A percentile compares a stretch with the other conserved stretches of the same genome.
phyloP scores from a whole-genome alignment of 2,329 filamentous ascomycete genomes.

The Cladosporium cucumerinum region DNA sequence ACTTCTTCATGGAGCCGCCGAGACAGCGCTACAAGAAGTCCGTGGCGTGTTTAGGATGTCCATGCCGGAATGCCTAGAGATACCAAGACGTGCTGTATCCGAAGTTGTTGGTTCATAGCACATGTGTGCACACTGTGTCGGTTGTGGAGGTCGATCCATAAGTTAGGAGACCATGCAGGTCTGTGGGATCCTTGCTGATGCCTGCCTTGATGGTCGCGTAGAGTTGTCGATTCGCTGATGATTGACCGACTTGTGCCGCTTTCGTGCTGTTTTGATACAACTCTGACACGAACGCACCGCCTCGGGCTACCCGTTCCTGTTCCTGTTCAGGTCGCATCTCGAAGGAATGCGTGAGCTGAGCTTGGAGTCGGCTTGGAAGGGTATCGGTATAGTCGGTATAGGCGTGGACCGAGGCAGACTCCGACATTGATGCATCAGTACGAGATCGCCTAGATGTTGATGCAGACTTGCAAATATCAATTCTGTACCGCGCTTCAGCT shows the following conservation, averaged over 20 bases:
- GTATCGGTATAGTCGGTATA: not conserved
- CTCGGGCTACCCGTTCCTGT: not conserved
- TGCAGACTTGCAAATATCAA: not conserved
- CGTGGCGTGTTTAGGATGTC: conserved; percentile 12
- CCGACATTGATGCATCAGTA: not conserved
- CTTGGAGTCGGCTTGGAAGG: not conserved
- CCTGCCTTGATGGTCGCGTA: not conserved
- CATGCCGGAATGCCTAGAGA: not conserved
- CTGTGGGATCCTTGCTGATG: not conserved
- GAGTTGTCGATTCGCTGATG: not conserved
- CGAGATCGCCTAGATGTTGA: not conserved
- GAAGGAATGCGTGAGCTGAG: not conserved
- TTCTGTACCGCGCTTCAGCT: not conserved
- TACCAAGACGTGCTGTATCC: not conserved
- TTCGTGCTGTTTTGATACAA: not conserved
- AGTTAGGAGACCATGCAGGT: not conserved
- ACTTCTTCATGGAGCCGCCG: not conserved
- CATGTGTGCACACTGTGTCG: not conserved
- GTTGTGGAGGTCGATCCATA: not conserved
- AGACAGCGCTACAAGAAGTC: not conserved
- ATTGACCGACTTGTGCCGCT: not conserved
- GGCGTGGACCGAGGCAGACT: not conserved
- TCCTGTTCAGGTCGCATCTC: not conserved
- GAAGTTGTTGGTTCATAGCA: not conserved
- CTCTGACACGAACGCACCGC: not conserved